Evolutionary conservation across 176 grass and related monocot genomes (phyloP).

Genomic region (Oryza meyeriana): DNA sequence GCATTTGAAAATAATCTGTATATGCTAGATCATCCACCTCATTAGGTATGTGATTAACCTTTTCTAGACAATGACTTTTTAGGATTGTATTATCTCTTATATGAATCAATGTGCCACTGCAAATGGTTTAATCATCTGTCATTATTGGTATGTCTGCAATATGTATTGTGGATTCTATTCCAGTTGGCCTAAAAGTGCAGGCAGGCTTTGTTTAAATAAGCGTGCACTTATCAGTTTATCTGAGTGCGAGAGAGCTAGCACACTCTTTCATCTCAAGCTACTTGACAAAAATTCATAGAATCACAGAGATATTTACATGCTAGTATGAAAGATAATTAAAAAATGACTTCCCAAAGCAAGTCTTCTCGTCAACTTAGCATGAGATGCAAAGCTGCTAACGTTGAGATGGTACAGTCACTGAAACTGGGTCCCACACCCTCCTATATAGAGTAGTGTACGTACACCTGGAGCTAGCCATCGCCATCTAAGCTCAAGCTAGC

Average conservation of each 20-base stretch:
- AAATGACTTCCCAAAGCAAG: background rate
- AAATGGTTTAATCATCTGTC: background rate
- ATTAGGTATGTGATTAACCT: background rate
- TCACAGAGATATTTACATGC: background rate
- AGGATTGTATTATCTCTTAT: background rate
- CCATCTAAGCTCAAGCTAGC: background rate
- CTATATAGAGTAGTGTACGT: background rate
- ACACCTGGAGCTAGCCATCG: background rate
- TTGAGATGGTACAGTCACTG: background rate
- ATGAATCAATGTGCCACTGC: background rate
- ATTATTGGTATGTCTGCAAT: background rate
- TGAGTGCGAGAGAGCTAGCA: background rate
- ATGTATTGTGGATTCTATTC: constrained; percentile 9
- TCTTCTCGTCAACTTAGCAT: background rate
- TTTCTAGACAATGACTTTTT: background rate
- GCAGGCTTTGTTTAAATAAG: background rate
- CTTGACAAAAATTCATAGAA: background rate
- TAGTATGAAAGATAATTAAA: background rate
- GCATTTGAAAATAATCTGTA: background rate
- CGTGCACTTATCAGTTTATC: background rate
- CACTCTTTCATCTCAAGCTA: background rate
- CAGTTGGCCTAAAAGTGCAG: background rate
- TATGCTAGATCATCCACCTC: background rate
- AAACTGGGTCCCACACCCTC: background rate
- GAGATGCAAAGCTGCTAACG: background rate